These are phyloP conservation scores for Suillus weaverae DNA, from an alignment of 768 basidiomycete species.

Conservation along the genomic window DNA sequence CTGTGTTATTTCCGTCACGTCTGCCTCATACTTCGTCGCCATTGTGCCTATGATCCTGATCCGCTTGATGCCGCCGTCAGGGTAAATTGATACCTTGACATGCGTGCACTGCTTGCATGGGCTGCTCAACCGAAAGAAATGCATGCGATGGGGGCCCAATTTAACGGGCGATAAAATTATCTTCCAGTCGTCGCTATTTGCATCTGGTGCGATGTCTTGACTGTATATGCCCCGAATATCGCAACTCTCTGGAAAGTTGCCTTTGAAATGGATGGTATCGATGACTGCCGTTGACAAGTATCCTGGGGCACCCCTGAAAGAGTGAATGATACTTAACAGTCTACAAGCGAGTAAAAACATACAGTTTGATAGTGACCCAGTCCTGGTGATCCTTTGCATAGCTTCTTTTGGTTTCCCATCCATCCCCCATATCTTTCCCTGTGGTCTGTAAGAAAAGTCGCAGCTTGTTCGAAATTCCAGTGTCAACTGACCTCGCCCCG, in stretches of 20 bases:
- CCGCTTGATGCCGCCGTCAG: constrained; percentile 95
- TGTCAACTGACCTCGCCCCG: constrained; percentile 65
- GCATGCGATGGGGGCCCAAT: constrained; percentile 85
- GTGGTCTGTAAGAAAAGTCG: constrained; percentile 1
- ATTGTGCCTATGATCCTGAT: constrained; percentile 68
- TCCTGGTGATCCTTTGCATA: constrained; percentile 79
- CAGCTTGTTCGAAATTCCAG: neutral
- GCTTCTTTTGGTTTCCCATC: constrained; percentile 97
- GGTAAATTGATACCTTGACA: constrained; percentile 84
- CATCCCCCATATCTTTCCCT: constrained; percentile 94
- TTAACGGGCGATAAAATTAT: constrained; percentile 72
- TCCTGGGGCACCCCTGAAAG: constrained; percentile 67
- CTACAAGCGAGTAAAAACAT: constrained; percentile 31
- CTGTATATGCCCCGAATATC: constrained; percentile 64
- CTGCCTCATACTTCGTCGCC: neutral
- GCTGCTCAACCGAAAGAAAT: constrained; percentile 80
- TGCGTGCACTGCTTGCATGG: constrained; percentile 68
- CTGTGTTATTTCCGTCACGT: neutral
- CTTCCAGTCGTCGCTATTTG: constrained; percentile 57
- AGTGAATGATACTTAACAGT: neutral
- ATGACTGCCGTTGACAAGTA: constrained; percentile 75
- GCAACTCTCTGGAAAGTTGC: constrained; percentile 91
- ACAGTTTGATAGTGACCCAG: constrained; percentile 91
- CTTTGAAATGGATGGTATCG: constrained; percentile 94
- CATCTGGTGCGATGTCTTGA: constrained; percentile 38